phyloP scores from a whole-genome alignment of 75 land plant genomes.

The Cryptomeria japonica region DNA sequence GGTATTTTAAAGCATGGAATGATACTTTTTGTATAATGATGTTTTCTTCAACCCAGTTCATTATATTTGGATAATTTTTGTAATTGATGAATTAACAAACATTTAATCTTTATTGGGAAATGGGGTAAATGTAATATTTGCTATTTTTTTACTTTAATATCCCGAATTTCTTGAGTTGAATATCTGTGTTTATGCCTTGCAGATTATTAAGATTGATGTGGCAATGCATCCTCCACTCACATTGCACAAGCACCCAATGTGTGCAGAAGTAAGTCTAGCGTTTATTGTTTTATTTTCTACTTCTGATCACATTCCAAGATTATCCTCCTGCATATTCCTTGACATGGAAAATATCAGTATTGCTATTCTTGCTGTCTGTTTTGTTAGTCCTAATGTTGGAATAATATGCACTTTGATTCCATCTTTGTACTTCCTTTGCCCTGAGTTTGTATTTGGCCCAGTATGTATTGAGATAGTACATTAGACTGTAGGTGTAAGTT shows the following conservation, averaged over 20 bases:
- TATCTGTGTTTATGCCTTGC: constrained; percentile 2
- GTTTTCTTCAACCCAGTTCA: background rate
- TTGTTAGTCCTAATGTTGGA: background rate
- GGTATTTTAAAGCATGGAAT: background rate
- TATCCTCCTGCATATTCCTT: background rate
- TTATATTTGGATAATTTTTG: background rate
- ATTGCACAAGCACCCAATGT: constrained; percentile 87
- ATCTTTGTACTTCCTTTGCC: background rate
- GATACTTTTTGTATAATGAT: background rate
- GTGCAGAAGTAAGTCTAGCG: constrained; percentile 64
- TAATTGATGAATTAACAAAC: background rate
- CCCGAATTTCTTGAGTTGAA: background rate
- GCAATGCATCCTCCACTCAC: constrained; percentile 90
- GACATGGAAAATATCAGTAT: constrained; percentile 3
- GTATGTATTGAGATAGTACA: background rate
- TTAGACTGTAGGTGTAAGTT: background rate
- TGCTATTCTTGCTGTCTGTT: background rate
- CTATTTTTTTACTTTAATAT: background rate
- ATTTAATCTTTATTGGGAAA: background rate
- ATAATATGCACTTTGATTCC: background rate
- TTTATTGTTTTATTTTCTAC: background rate
- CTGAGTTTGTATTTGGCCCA: background rate
- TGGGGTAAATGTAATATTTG: background rate
- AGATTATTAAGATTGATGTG: constrained; percentile 7
- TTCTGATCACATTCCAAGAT: background rate